Percentiles rank a stretch among this genome's conserved stretches.
phyloP scores from a whole-genome alignment of 2,329 filamentous ascomycete genomes.

The Grosmannia huntii region DNA sequence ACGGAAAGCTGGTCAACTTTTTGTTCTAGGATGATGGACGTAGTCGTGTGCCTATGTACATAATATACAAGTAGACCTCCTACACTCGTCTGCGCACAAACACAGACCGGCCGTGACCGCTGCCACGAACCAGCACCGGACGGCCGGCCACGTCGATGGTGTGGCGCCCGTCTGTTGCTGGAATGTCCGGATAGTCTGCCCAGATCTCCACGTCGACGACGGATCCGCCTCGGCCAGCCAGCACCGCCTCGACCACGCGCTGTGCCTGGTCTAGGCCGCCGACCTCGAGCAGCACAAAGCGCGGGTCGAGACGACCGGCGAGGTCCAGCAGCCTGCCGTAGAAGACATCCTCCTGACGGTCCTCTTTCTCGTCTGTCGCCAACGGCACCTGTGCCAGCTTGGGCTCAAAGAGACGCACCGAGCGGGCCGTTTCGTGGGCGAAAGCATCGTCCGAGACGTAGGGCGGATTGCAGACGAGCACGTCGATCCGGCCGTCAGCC shows the following conservation, averaged over 20 bases:
- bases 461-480: conserved; percentile 81
- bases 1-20: conserved; percentile 63
- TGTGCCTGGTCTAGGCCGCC: conserved; percentile 55
- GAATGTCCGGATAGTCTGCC: conserved; percentile 50
- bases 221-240: conserved; percentile 11
- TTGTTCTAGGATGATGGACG: conserved; percentile 32
- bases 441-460: conserved; percentile 65
- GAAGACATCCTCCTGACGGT: conserved; percentile 41
- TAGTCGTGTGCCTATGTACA: not conserved
- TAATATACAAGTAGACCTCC: not conserved
- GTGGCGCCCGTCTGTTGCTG: conserved; percentile 15
- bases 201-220: conserved; percentile 48
- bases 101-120: conserved; percentile 35
- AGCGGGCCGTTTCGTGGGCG: conserved; percentile 49
- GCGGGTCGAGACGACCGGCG: conserved; percentile 34
- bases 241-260: conserved; percentile 42
- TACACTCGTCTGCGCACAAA: conserved; percentile 14
- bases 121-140: conserved; percentile 29
- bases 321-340: conserved; percentile 53
- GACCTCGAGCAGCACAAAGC: conserved; percentile 55
- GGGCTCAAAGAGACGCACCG: conserved; percentile 74
- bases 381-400: conserved; percentile 58
- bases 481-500: conserved; percentile 27
- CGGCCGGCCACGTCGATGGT: conserved; percentile 13
- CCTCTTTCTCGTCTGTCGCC: conserved; percentile 3